These are phyloP conservation scores for Talaromyces sp. DNA, from an alignment of 2,329 filamentous ascomycete genomes.

Conservation along the genomic window DNA sequence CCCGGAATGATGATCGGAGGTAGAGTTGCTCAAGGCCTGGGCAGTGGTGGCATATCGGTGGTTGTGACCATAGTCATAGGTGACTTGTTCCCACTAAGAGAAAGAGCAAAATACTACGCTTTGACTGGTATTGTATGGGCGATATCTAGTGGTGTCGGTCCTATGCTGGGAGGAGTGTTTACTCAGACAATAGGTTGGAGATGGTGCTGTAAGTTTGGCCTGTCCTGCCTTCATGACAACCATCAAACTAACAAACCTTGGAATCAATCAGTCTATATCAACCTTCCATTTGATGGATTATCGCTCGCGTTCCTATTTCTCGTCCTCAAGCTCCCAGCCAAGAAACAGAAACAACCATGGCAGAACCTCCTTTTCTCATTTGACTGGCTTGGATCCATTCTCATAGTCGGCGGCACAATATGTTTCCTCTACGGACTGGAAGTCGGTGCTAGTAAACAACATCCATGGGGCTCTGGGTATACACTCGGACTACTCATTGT, in stretches of 20 bases:
- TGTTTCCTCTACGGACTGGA: conserved; percentile 79
- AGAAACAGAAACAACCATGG: conserved; percentile 11
- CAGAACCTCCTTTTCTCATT: conserved; percentile 3
- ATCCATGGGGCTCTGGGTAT: conserved; percentile 68
- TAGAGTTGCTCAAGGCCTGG: conserved; percentile 51
- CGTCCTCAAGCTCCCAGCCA: neutral
- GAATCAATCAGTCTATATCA: conserved; percentile 11
- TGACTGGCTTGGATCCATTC: conserved; percentile 54
- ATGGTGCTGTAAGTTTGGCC: conserved; percentile 45
- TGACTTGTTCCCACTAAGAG: conserved; percentile 50
- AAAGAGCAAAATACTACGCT: conserved; percentile 48
- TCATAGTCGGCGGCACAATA: conserved; percentile 70
- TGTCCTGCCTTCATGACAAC: neutral
- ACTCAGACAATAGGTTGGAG: conserved; percentile 44
- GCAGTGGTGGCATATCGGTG: conserved; percentile 50
- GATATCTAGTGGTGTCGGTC: conserved; percentile 49
- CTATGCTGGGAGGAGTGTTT: conserved; percentile 39
- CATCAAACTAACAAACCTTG: neutral
- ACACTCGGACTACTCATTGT: conserved; percentile 73
- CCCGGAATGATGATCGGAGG: conserved; percentile 51
- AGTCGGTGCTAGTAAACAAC: conserved; percentile 65
- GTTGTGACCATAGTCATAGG: conserved; percentile 52
- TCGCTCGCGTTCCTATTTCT: conserved; percentile 11
- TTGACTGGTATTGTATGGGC: conserved; percentile 51
- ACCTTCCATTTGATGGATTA: conserved; percentile 10